Percentiles rank a stretch among this genome's conserved stretches.
Evolutionary conservation across 805 yeast genomes (phyloP).

Genomic region (Barnettozyma sp.): DNA sequence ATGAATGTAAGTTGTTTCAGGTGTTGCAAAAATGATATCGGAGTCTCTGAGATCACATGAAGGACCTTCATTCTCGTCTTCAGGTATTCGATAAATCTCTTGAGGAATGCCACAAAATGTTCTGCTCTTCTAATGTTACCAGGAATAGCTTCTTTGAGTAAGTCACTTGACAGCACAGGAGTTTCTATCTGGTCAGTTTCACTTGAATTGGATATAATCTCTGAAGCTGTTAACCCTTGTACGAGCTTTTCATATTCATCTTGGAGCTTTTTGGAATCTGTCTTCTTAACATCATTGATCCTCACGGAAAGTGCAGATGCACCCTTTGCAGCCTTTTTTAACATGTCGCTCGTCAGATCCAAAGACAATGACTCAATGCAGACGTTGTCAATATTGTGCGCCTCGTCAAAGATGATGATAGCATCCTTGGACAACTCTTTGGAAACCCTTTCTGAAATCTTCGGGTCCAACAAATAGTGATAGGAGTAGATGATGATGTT

Average conservation of each 20-base stretch:
- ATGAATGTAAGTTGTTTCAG: conserved; percentile 88
- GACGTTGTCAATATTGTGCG: conserved; percentile 97
- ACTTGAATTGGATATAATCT: conserved; percentile 51
- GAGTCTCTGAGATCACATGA: conserved; percentile 97
- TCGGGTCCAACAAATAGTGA: conserved; percentile 93
- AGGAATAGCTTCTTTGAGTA: conserved; percentile 89
- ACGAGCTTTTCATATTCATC: conserved; percentile 89
- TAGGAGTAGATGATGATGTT: conserved; percentile 93
- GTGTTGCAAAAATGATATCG: conserved; percentile 86
- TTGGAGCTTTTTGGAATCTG: conserved; percentile 78
- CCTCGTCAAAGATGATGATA: conserved; percentile 95
- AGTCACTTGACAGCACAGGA: conserved; percentile 80
- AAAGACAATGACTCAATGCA: conserved; percentile 93
- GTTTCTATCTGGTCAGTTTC: conserved; percentile 74
- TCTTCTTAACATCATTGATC: conserved; percentile 76
- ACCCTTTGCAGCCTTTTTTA: conserved; percentile 82
- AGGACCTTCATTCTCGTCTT: conserved; percentile 96
- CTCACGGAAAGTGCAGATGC: conserved; percentile 71
- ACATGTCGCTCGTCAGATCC: conserved; percentile 84
- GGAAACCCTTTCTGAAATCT: conserved; percentile 93
- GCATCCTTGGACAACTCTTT: conserved; percentile 86
- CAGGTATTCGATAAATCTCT: conserved; percentile 87
- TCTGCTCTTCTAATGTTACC: conserved; percentile 97
- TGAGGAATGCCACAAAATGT: conserved; percentile 89
- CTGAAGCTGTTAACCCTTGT: conserved; percentile 80